Evolutionary conservation across 1,139 yeast species (phyloP).

Genomic region (Magnusiomyces ingens): DNA sequence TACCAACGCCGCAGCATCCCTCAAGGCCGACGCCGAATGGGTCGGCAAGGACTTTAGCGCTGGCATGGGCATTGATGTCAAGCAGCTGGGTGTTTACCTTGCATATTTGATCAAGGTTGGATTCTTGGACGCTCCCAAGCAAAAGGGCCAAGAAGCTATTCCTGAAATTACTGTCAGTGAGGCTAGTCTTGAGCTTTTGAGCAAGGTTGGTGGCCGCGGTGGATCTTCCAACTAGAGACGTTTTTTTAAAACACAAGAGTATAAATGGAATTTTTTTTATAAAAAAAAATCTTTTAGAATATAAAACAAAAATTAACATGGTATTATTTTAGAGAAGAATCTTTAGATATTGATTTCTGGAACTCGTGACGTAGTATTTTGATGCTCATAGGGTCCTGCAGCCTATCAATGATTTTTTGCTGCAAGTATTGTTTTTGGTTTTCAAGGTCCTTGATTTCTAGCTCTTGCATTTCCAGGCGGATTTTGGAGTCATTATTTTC

Average conservation of each 20-base stretch:
- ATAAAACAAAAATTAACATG: too few relatives aligned
- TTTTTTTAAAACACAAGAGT: not conserved
- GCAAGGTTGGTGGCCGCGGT: slow-evolving; percentile 83
- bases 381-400: too few relatives aligned
- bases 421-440: too few relatives aligned
- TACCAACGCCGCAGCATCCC: slow-evolving; percentile 59
- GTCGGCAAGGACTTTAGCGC: slow-evolving; percentile 58
- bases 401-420: too few relatives aligned
- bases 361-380: too few relatives aligned
- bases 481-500: too few relatives aligned
- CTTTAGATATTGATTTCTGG: too few relatives aligned
- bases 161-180: slow-evolving; percentile 53
- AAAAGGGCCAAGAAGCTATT: slow-evolving; percentile 39
- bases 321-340: too few relatives aligned
- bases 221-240: slow-evolving; percentile 10
- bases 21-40: slow-evolving; percentile 53
- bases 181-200: slow-evolving; percentile 57
- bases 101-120: slow-evolving; percentile 75
- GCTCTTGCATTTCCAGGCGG: too few relatives aligned
- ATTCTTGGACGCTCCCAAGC: slow-evolving; percentile 59
- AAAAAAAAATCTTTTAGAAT: not conserved
- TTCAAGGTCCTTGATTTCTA: too few relatives aligned
- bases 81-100: slow-evolving; percentile 67
- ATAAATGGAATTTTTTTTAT: not conserved
- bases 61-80: slow-evolving; percentile 66